Conservation (phyloP, 495 filamentous ascomycete species). For the Saxispiralis lemnorum region DNA sequence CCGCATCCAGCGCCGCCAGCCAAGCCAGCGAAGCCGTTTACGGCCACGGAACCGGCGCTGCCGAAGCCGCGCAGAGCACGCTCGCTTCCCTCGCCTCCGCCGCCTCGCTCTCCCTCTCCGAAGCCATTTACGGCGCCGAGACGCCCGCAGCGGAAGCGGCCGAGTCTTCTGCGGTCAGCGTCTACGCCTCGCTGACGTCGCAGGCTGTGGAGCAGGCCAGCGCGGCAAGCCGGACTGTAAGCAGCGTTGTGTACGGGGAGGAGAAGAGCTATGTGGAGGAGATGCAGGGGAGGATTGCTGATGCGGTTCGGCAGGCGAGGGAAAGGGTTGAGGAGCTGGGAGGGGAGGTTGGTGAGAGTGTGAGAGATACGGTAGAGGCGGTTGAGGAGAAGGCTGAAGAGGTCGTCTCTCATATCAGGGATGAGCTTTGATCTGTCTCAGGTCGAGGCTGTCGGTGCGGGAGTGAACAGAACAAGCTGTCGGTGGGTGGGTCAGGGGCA, state of each 20-base stretch:
- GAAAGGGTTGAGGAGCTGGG: constrained; percentile 30
- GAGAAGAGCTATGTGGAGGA: constrained; percentile 40
- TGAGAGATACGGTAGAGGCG: constrained; percentile 22
- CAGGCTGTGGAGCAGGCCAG: constrained; percentile 24
- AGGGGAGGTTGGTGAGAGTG: constrained; percentile 18
- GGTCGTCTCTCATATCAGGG: too few relatives aligned
- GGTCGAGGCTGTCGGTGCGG: too few relatives aligned
- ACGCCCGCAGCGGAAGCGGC: constrained; percentile 25
- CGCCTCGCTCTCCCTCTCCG: constrained; percentile 32
- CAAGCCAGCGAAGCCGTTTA: constrained; percentile 39
- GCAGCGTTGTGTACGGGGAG: constrained; percentile 24
- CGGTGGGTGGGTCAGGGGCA: too few relatives aligned
- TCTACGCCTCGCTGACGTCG: constrained; percentile 22
- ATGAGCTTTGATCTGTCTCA: too few relatives aligned
- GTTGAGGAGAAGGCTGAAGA: constrained; percentile 29
- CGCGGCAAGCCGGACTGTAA: constrained; percentile 13
- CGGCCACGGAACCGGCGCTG: constrained; percentile 33
- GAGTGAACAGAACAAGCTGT: too few relatives aligned
- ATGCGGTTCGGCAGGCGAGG: constrained; percentile 33
- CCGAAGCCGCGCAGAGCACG: constrained; percentile 30
- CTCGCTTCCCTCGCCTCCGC: constrained; percentile 34
- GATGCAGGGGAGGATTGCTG: constrained; percentile 30
- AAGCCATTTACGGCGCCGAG: constrained; percentile 37
- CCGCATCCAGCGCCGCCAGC: constrained; percentile 32
- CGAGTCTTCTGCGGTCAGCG: constrained; percentile 21